These are phyloP conservation scores for Beta vulgaris DNA, from an alignment of 148 eudicot genomes.

Conservation along the genomic window DNA sequence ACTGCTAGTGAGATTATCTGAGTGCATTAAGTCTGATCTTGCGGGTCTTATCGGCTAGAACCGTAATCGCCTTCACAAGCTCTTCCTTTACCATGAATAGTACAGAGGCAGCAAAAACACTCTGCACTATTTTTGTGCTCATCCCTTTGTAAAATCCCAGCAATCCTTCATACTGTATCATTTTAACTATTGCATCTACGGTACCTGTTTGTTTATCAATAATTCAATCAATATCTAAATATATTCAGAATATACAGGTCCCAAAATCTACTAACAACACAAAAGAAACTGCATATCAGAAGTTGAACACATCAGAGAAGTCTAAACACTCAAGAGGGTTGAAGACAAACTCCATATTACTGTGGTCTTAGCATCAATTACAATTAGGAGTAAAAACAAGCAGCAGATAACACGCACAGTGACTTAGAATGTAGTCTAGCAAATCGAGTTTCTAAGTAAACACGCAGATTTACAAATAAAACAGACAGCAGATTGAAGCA, in stretches of 20 bases:
- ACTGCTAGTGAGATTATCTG: conserved; percentile 27
- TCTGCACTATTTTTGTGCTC: conserved; percentile 94
- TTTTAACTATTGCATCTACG: conserved; percentile 76
- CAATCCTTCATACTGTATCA: conserved; percentile 78
- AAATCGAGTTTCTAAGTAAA: not conserved
- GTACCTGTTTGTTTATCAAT: no score
- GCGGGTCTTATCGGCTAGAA: conserved; percentile 43
- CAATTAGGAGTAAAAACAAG: not conserved
- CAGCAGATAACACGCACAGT: not conserved
- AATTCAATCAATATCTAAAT: no score
- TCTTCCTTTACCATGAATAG: conserved; percentile 95
- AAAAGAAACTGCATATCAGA: not conserved
- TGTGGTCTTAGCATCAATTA: not conserved
- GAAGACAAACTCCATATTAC: not conserved
- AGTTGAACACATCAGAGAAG: not conserved
- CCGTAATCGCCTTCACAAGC: conserved; percentile 59
- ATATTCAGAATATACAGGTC: not conserved
- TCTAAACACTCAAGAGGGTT: not conserved
- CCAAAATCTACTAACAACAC: not conserved
- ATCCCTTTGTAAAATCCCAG: conserved; percentile 86
- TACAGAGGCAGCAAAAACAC: conserved; percentile 90
- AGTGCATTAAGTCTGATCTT: conserved; percentile 29
- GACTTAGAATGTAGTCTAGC: not conserved
- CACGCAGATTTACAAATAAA: not conserved
- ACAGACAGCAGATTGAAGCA: not conserved